These are phyloP conservation scores for Inga oerstediana DNA, from an alignment of 306 rosid genomes.

Conservation along the genomic window DNA sequence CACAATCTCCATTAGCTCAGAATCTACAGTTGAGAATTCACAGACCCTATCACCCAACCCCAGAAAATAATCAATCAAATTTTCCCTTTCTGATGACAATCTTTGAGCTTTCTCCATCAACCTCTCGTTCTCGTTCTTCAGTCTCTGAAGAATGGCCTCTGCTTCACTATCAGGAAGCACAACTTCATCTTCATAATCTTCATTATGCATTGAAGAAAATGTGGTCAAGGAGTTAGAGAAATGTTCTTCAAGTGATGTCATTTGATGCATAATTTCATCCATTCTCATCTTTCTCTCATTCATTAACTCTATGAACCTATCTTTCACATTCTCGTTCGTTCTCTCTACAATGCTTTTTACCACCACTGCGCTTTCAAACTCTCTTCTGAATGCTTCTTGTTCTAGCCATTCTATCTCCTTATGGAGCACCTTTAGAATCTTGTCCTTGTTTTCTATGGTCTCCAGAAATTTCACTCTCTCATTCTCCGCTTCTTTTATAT, in stretches of 20 bases:
- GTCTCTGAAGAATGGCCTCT: conserved; percentile 54
- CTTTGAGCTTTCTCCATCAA: conserved; percentile 51
- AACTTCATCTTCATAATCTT: conserved; percentile 58
- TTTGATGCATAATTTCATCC: conserved; percentile 49
- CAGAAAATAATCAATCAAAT: conserved; percentile 49
- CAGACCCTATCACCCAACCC: conserved; percentile 50
- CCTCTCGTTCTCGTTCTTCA: conserved; percentile 52
- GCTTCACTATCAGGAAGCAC: conserved; percentile 8
- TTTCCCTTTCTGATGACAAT: conserved; percentile 62
- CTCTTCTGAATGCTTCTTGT: conserved; percentile 59
- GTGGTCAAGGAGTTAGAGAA: conserved; percentile 51
- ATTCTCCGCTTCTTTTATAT: conserved; percentile 35
- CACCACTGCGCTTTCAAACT: conserved; percentile 50
- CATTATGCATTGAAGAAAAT: conserved; percentile 58
- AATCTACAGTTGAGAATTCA: conserved; percentile 56
- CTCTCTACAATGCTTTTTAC: conserved; percentile 47
- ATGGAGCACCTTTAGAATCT: conserved; percentile 56
- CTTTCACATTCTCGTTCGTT: conserved; percentile 46
- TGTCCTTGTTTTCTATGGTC: conserved; percentile 49
- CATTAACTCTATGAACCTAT: conserved; percentile 16
- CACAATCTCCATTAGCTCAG: conserved; percentile 58
- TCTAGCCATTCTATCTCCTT: conserved; percentile 58
- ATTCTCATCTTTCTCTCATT: conserved; percentile 1
- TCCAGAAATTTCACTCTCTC: conserved; percentile 34
- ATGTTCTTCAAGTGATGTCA: conserved; percentile 53